Conservation (phyloP, 75 land plant species). For the Ceratopteris richardii region DNA sequence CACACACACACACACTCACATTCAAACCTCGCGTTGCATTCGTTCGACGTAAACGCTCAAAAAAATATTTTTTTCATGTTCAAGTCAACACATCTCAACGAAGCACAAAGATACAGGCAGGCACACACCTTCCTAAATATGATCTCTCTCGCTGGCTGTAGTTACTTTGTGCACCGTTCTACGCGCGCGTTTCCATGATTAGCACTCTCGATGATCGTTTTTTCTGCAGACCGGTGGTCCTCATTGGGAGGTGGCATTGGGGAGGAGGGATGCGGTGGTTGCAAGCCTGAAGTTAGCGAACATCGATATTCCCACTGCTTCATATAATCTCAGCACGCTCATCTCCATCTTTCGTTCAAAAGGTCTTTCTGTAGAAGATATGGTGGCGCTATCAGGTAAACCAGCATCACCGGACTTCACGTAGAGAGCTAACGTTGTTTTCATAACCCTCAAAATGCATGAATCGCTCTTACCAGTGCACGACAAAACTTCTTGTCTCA, state of each 20-base stretch:
- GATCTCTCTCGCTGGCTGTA: too few relatives aligned
- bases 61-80: too few relatives aligned
- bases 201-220: neutral
- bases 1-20: neutral
- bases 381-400: conserved; percentile 70
- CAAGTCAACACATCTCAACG: neutral
- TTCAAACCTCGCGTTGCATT: neutral
- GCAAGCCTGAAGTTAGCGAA: conserved; percentile 50
- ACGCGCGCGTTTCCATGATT: too few relatives aligned
- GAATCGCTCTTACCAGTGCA: neutral
- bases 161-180: too few relatives aligned
- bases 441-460: neutral
- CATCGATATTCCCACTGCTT: conserved; percentile 57
- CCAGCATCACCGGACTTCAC: neutral
- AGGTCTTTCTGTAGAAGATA: conserved; percentile 55
- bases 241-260: conserved; percentile 54
- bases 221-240: conserved; percentile 53
- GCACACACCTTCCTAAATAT: too few relatives aligned
- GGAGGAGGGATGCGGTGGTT: conserved; percentile 56
- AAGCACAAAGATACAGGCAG: neutral
- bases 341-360: conserved; percentile 47
- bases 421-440: too few relatives aligned
- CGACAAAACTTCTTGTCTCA: neutral
- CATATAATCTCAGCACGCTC: conserved; percentile 51
- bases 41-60: neutral